Conservation (phyloP, 257 asterid species). For the Nicotiana tomentosiformis region DNA sequence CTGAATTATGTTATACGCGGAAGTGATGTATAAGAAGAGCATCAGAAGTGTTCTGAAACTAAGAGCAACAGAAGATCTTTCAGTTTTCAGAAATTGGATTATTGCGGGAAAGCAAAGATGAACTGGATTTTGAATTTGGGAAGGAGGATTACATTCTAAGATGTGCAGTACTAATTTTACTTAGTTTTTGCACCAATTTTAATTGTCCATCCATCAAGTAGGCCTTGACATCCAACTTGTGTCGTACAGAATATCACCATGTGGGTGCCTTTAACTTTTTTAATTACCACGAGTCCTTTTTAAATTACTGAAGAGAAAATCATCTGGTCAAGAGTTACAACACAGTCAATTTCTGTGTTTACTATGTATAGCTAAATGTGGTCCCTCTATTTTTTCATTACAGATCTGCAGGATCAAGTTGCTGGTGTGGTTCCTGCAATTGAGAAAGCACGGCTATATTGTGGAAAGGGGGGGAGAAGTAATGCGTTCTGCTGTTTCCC, state of each 20-base stretch:
- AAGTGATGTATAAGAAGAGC: neutral
- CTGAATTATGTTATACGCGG: neutral
- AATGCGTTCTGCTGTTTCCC: conserved; percentile 94
- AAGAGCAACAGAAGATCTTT: neutral
- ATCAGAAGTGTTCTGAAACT: neutral
- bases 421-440: conserved; percentile 88
- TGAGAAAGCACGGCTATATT: conserved; percentile 95
- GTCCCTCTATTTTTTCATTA: conserved; percentile 16
- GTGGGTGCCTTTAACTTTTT: neutral
- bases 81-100: neutral
- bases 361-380: neutral
- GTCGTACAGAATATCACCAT: neutral
- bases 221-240: too few species aligned
- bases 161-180: neutral
- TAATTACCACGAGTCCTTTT: neutral
- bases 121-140: neutral
- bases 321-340: neutral
- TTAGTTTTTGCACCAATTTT: neutral
- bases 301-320: neutral
- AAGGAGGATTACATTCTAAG: neutral
- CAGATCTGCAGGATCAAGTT: conserved; percentile 67
- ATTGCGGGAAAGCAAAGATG: neutral
- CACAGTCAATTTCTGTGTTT: neutral
- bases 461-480: conserved; percentile 99
- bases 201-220: too few species aligned